Percentiles rank a stretch among this genome's conserved stretches.
Conservation (phyloP, 2,329 filamentous ascomycete species). For the Paracamarosporium sp. region DNA sequence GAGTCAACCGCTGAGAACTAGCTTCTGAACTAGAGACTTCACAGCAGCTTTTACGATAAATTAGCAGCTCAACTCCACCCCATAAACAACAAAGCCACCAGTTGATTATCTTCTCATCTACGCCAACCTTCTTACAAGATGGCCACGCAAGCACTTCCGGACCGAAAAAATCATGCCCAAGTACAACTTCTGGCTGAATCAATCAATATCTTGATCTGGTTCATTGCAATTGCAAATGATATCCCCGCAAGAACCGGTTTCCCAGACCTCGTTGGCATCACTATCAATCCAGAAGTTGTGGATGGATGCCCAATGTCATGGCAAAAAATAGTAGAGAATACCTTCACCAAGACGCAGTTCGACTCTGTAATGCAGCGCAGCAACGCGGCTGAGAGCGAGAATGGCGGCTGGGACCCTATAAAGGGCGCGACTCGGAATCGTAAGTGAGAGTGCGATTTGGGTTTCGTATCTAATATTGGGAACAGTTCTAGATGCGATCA, state of each 20-base stretch:
- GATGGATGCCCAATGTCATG: background rate
- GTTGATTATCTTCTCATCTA: too few species aligned
- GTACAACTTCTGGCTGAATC: too few species aligned
- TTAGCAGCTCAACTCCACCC: too few species aligned
- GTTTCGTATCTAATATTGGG: too few species aligned
- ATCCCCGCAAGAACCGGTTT: background rate
- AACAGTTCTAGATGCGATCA: background rate
- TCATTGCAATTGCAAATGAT: background rate
- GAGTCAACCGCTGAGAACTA: too few species aligned
- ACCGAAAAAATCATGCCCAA: too few species aligned
- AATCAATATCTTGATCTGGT: background rate
- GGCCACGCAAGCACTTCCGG: too few species aligned
- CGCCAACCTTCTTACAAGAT: too few species aligned
- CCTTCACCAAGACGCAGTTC: background rate
- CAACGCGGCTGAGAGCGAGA: background rate
- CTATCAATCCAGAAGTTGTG: background rate
- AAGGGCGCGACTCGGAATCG: background rate
- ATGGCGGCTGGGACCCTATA: background rate
- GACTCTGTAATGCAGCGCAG: background rate
- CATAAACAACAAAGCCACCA: too few species aligned
- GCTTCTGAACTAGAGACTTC: too few species aligned
- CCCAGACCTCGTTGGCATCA: background rate
- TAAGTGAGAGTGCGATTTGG: background rate
- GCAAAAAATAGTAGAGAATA: background rate
- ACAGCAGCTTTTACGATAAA: too few species aligned